Base-by-base conservation (phyloP, 75 land plant genomes). In the Picea sitchensis region DNA sequence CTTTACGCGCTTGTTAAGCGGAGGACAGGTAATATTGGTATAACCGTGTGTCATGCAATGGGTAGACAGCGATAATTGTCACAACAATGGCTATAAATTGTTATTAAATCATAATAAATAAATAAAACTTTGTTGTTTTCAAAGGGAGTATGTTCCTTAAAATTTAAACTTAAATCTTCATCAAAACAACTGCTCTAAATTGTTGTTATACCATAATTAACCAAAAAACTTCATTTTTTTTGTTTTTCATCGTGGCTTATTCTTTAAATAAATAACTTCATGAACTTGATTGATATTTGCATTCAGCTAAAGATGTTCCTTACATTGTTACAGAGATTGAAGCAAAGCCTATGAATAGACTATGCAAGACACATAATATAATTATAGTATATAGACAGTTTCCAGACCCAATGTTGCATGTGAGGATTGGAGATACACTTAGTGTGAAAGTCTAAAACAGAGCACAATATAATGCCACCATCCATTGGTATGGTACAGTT, bases 341-440 rank as follows among this genome's bases (percentile, higher is more conserved):
- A 18, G 5, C 78, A 32, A 77, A 6, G 34, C 14, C 23, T 47
- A 17, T 64, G 15, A 79, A 74, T 14, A 61, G 80, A 6, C 74
- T 79, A 2, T 63, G 80, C 74, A 36, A 65, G 13, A 79, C 8
- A 13, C 64, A 79, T 11, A 15, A 79, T 26, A 68, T 79, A 15
- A 51, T 79, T 11, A 61, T 67, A 1, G 83, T 83, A 32, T 80
- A 83, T 36, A 83, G 83, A 30, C 23, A 72, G 20, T 79, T 69
- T 36, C 84, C 83, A 14, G 84, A 83, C 3, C 84, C 84, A 30
- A 80, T n/a, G n/a, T 77, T 83, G 64, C 62, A 81, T 73, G 83
- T 80, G 5, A 80, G 61, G 15, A 59, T 80, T 59, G 84, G 84
- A 47, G 84, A 83, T 77, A 67, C 65, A 2, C 77, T 83, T 14